These are phyloP conservation scores for Leccinum boreale DNA, from an alignment of 768 basidiomycete species.

Conservation along the genomic window DNA sequence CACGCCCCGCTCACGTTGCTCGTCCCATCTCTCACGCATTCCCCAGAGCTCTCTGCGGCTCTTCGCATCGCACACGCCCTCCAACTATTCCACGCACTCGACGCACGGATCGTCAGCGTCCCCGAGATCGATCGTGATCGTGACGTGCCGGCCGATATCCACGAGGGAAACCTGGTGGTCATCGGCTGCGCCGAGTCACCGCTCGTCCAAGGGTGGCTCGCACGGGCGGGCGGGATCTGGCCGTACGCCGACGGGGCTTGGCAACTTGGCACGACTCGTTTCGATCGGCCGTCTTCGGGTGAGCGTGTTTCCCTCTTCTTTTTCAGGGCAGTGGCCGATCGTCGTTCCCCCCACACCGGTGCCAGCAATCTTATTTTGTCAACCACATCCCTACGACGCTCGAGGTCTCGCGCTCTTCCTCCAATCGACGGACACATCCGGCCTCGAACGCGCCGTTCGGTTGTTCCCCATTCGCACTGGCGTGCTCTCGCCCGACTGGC, in stretches of 20 bases:
- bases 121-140: conserved; percentile 11
- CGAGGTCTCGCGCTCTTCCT: conserved; percentile 51
- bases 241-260: conserved; percentile 19
- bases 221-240: conserved; percentile 13
- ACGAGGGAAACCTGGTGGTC: conserved; percentile 54
- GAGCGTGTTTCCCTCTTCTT: background rate
- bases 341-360: no score
- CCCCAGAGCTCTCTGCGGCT: conserved; percentile 50
- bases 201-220: conserved; percentile 34
- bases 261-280: conserved; percentile 12
- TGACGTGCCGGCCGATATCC: background rate
- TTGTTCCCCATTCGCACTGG: conserved; percentile 88
- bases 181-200: conserved; percentile 44
- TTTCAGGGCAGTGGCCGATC: background rate
- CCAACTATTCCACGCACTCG: conserved; percentile 64
- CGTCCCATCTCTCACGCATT: conserved; percentile 36
- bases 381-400: conserved; percentile 32
- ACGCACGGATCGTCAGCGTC: conserved; percentile 55
- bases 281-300: conserved; percentile 23
- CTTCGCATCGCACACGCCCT: conserved; percentile 67
- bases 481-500: conserved; percentile 73
- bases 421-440: conserved; percentile 50
- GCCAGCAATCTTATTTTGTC: conserved; percentile 55
- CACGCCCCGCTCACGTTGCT: conserved; percentile 54
- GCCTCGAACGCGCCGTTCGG: conserved; percentile 64